Percentiles rank a stretch among this genome's conserved stretches.
Conservation (phyloP, 768 basidiomycete species). For the Leccinum longicurvipes region DNA sequence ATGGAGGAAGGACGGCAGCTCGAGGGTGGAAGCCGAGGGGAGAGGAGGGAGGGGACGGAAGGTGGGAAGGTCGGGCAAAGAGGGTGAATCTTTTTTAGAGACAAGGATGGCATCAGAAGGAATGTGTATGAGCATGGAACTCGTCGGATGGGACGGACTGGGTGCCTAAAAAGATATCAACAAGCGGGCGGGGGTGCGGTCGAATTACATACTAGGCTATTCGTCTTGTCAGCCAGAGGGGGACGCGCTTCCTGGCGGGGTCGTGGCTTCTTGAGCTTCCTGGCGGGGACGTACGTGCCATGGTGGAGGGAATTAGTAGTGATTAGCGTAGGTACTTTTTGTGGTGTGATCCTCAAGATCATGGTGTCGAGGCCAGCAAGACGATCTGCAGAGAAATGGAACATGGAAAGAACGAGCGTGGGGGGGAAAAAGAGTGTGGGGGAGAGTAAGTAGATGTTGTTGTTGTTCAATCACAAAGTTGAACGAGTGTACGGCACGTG, state of each 20-base stretch:
- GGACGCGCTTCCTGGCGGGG: constrained; percentile 20
- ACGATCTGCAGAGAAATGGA: constrained; percentile 37
- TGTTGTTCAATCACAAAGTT: too few relatives aligned
- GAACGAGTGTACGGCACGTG: constrained; percentile 10
- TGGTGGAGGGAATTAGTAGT: constrained; percentile 22
- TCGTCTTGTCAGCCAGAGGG: constrained; percentile 35
- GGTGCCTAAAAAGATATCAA: constrained; percentile 16
- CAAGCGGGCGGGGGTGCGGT: constrained; percentile 1
- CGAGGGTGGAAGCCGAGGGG: constrained; percentile 37
- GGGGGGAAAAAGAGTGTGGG: neutral
- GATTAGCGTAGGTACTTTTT: constrained; percentile 29
- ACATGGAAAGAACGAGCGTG: constrained; percentile 26
- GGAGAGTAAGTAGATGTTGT: too few relatives aligned
- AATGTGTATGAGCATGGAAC: constrained; percentile 13
- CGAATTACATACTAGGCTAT: constrained; percentile 28
- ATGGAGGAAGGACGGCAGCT: constrained; percentile 38
- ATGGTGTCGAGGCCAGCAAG: constrained; percentile 42
- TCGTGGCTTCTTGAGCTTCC: constrained; percentile 24
- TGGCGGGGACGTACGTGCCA: constrained; percentile 19
- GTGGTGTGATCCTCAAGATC: constrained; percentile 34
- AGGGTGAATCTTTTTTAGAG: constrained; percentile 8
- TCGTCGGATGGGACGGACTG: constrained; percentile 14
- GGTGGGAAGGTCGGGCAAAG: constrained; percentile 10
- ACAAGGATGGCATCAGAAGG: constrained; percentile 3
- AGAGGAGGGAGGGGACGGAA: constrained; percentile 34